phyloP scores from a whole-genome alignment of 768 basidiomycete genomes.

The Termitomyces sp. region DNA sequence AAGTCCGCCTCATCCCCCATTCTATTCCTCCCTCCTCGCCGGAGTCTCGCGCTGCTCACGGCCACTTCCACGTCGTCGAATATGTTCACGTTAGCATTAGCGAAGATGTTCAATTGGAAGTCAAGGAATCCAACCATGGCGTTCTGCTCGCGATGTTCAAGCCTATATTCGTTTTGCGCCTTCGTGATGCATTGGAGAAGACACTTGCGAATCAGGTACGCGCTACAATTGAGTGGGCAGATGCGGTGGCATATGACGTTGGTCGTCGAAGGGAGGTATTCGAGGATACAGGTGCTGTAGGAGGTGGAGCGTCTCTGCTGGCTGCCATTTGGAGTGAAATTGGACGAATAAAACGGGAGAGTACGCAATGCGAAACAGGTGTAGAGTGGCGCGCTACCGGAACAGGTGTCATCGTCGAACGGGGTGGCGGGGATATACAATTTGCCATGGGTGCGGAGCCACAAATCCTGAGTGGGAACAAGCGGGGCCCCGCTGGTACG shows the following conservation, averaged over 20 bases:
- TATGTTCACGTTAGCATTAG: slow-evolving; percentile 47
- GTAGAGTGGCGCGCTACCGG: slow-evolving; percentile 52
- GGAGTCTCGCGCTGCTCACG: slow-evolving; percentile 31
- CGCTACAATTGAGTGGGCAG: slow-evolving; percentile 43
- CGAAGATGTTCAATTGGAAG: slow-evolving; percentile 46
- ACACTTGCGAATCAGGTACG: slow-evolving; percentile 52
- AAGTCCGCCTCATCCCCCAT: slow-evolving; percentile 56
- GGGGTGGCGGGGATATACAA: slow-evolving; percentile 19
- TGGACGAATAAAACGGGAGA: slow-evolving; percentile 44
- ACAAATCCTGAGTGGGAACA: slow-evolving; percentile 63
- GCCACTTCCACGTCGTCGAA: slow-evolving; percentile 57
- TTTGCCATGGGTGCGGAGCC: slow-evolving; percentile 73
- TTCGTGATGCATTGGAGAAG: slow-evolving; percentile 56
- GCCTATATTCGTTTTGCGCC: slow-evolving; percentile 49
- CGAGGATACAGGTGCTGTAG: slow-evolving; percentile 51
- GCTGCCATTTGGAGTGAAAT: slow-evolving; percentile 68
- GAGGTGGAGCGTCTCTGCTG: slow-evolving; percentile 37
- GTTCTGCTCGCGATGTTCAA: slow-evolving; percentile 57
- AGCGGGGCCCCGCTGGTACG: slow-evolving; percentile 60
- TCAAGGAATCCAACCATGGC: slow-evolving; percentile 60
- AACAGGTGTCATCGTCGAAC: slow-evolving; percentile 56
- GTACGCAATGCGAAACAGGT: slow-evolving; percentile 17
- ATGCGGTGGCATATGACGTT: slow-evolving; percentile 56
- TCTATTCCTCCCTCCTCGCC: slow-evolving; percentile 29
- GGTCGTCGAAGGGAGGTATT: slow-evolving; percentile 56